Conservation (phyloP, 176 grass and related monocot genomes). For the Calamus simplicifolius region DNA sequence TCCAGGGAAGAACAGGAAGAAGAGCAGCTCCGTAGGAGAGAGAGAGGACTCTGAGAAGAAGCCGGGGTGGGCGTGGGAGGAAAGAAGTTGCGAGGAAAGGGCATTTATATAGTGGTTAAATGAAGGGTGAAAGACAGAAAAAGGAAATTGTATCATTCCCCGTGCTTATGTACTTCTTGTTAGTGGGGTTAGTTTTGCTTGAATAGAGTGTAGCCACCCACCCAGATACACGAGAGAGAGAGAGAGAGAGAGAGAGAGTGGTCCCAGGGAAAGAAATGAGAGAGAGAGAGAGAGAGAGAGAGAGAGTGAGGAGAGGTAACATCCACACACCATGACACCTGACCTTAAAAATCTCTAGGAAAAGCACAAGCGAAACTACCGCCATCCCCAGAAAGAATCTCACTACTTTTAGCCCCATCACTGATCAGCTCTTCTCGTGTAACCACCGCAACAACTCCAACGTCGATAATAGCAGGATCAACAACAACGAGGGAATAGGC, state of each 20-base stretch:
- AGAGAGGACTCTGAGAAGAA: not conserved
- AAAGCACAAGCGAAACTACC: constrained; percentile 21
- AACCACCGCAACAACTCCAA: constrained; percentile 29
- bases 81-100: constrained; percentile 16
- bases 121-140: not conserved
- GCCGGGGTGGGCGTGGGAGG: not conserved
- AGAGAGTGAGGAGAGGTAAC: not conserved
- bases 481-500: constrained; percentile 8
- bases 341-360: constrained; percentile 35
- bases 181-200: constrained; percentile 59
- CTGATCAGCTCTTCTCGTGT: constrained; percentile 8
- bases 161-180: constrained; percentile 1
- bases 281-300: not conserved
- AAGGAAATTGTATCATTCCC: constrained; percentile 5
- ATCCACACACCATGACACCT: constrained; percentile 24
- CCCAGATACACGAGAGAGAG: constrained; percentile 7
- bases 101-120: constrained; percentile 39
- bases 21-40: not conserved
- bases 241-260: constrained; percentile 11
- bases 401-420: not conserved
- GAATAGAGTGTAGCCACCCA: constrained; percentile 50
- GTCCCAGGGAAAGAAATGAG: not conserved
- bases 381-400: constrained; percentile 5
- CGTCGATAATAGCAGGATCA: constrained; percentile 5
- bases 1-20: too few species aligned